Conservation (phyloP, 2,329 filamentous ascomycete genomes). For the Aspergillus flavus region DNA sequence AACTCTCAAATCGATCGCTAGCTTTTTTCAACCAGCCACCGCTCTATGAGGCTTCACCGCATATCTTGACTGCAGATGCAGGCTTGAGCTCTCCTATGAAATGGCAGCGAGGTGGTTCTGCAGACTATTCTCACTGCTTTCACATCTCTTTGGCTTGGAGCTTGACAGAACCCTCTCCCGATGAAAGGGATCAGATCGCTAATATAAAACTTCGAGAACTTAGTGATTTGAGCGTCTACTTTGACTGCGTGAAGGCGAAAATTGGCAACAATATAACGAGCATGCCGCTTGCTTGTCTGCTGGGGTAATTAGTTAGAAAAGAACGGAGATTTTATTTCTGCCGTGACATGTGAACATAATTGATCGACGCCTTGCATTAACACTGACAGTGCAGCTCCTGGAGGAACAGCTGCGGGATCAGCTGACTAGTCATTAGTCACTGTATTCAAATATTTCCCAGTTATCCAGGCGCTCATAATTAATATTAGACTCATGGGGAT, state of each 20-base stretch:
- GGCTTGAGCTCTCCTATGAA: background rate
- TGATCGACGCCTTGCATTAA: background rate
- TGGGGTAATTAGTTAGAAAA: conserved; percentile 12
- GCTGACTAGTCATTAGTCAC: background rate
- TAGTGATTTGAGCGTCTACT: conserved; percentile 52
- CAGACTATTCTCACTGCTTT: conserved; percentile 63
- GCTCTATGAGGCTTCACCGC: conserved; percentile 60
- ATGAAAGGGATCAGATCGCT: conserved; percentile 39
- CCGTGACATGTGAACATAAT: background rate
- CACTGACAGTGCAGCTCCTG: background rate
- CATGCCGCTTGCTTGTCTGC: conserved; percentile 26
- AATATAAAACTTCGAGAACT: conserved; percentile 33
- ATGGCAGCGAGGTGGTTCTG: conserved; percentile 7
- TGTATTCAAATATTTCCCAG: background rate
- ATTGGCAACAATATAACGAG: conserved; percentile 68
- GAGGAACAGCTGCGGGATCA: background rate
- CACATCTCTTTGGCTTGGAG: conserved; percentile 92
- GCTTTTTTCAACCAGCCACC: conserved; percentile 65
- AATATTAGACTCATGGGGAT: background rate
- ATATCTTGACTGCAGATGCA: background rate
- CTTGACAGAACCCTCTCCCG: conserved; percentile 56
- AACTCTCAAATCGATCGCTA: conserved; percentile 66
- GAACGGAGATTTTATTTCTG: background rate
- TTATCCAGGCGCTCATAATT: background rate
- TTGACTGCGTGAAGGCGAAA: conserved; percentile 70